These are phyloP conservation scores for Verbena officinalis DNA, from an alignment of 257 asterid species.

Conservation along the genomic window DNA sequence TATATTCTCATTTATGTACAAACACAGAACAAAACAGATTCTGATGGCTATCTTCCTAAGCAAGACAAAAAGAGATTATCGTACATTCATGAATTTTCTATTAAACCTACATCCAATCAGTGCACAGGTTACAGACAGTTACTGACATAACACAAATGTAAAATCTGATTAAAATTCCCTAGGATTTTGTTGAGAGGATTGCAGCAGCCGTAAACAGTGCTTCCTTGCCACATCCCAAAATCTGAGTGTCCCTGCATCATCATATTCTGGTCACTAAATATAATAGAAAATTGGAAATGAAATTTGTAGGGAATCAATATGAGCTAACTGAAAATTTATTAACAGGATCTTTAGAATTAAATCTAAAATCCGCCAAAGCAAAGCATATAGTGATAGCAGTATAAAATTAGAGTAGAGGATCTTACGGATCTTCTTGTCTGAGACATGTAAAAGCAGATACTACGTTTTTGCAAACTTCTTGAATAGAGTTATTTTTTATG, in stretches of 20 bases:
- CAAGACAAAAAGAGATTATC: neutral
- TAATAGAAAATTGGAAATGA: slow-evolving; percentile 4
- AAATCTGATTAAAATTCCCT: slow-evolving; percentile 13
- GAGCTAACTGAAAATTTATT: slow-evolving; percentile 5
- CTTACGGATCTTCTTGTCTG: slow-evolving; percentile 69
- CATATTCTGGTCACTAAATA: slow-evolving; percentile 5
- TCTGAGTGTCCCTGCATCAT: slow-evolving; percentile 54
- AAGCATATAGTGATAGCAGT: slow-evolving; percentile 6
- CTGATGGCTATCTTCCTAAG: neutral
- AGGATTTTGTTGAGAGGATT: slow-evolving; percentile 50
- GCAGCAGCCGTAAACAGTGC: slow-evolving; percentile 75
- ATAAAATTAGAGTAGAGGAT: slow-evolving; percentile 13
- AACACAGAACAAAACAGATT: neutral
- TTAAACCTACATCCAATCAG: neutral
- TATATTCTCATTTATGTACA: neutral
- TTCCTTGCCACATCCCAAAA: slow-evolving; percentile 50
- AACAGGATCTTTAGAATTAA: slow-evolving; percentile 1
- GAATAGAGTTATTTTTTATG: slow-evolving; percentile 39
- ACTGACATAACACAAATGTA: too few relatives aligned
- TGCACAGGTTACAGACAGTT: neutral
- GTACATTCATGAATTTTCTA: neutral
- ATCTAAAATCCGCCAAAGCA: slow-evolving; percentile 7
- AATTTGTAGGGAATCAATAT: slow-evolving; percentile 13
- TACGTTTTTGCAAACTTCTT: slow-evolving; percentile 59
- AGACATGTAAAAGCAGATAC: slow-evolving; percentile 70